Evolutionary conservation across 1,284 basidiomycete species (phyloP).

Genomic region (Rhodotorula sp.): DNA sequence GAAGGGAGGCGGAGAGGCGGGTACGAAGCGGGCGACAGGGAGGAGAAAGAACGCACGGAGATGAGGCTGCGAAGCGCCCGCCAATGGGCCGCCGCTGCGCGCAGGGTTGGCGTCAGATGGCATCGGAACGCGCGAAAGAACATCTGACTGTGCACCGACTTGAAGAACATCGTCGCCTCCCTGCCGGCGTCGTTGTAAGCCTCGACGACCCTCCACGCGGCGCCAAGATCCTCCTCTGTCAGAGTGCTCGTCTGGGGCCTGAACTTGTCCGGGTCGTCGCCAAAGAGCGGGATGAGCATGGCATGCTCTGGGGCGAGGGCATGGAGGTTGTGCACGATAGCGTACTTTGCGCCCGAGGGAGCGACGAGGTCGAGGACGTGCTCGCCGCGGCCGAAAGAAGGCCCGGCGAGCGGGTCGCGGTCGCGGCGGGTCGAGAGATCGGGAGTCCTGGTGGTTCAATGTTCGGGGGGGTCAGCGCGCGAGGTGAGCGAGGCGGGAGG

Average conservation of each 20-base stretch:
- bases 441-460: constrained; percentile 35
- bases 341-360: background rate
- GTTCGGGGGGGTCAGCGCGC: too few relatives aligned
- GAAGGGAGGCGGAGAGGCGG: background rate
- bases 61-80: constrained; percentile 35
- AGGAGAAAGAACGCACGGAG: constrained; percentile 9
- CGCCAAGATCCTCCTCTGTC: constrained; percentile 9
- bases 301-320: constrained; percentile 26
- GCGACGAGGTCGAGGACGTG: constrained; percentile 19
- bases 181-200: constrained; percentile 11
- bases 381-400: constrained; percentile 24
- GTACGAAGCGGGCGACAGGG: background rate
- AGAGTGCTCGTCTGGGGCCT: constrained; percentile 31
- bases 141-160: background rate
- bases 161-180: constrained; percentile 33
- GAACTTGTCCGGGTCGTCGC: constrained; percentile 1
- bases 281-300: constrained; percentile 27
- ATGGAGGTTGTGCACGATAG: constrained; percentile 33
- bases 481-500: too few relatives aligned
- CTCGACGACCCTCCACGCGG: constrained; percentile 18
- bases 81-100: constrained; percentile 32
- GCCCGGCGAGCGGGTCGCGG: constrained; percentile 26
- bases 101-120: too few relatives aligned
- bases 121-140: too few relatives aligned
- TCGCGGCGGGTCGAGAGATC: constrained; percentile 15